phyloP scores from a whole-genome alignment of 108 stramenopile species.

The Poteriospumella lacustris region DNA sequence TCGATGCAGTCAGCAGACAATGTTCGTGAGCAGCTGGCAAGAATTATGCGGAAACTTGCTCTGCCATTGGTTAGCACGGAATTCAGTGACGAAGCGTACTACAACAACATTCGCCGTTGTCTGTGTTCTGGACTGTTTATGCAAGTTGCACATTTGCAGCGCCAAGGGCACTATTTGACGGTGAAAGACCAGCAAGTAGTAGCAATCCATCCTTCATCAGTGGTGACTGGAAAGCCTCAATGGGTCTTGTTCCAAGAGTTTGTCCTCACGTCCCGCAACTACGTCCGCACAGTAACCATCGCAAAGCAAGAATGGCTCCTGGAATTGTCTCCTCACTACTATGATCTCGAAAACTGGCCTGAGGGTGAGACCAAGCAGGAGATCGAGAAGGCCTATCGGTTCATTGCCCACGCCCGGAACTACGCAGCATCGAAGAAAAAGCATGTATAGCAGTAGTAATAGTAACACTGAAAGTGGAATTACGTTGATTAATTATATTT shows the following conservation, averaged over 20 bases:
- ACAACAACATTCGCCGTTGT: constrained; percentile 68
- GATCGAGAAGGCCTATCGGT: constrained; percentile 33
- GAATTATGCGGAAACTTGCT: constrained; percentile 78
- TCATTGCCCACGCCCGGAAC: too few species aligned
- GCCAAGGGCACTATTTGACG: constrained; percentile 87
- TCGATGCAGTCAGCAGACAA: constrained; percentile 80
- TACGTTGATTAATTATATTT: too few species aligned
- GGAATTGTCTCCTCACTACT: constrained; percentile 94
- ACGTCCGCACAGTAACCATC: constrained; percentile 88
- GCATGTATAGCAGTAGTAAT: too few species aligned
- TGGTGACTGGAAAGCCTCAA: constrained; percentile 78
- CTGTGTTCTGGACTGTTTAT: constrained; percentile 71
- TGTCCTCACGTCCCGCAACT: constrained; percentile 93
- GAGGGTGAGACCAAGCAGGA: constrained; percentile 53
- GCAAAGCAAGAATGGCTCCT: constrained; percentile 89
- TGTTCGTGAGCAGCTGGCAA: constrained; percentile 77
- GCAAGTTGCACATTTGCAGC: constrained; percentile 90
- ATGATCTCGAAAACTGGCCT: constrained; percentile 92
- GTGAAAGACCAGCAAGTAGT: constrained; percentile 98
- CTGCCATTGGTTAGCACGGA: constrained; percentile 76
- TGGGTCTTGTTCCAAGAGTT: constrained; percentile 99
- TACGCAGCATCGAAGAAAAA: too few species aligned
- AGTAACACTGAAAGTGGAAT: too few species aligned
- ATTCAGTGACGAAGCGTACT: constrained; percentile 72
- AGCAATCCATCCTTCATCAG: constrained; percentile 83